Base-by-base conservation (phyloP, 129 eudicot species). In the Chrysanthemum lavandulifolium region DNA sequence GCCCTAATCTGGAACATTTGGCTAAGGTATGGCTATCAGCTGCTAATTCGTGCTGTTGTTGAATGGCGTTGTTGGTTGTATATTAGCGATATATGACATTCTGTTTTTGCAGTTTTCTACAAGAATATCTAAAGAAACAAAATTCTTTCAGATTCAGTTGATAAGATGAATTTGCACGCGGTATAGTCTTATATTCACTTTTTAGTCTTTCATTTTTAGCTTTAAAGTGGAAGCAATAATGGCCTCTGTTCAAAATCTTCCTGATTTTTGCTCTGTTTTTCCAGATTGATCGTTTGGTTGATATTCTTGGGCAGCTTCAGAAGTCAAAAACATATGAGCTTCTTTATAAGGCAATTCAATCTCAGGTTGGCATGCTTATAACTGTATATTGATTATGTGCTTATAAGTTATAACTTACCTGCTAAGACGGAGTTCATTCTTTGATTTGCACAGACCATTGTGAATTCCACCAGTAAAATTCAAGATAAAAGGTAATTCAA, bases 271-370 rank as follows among this genome's bases (percentile, higher is more conserved):
- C 53, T 66, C 25, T 52, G 62, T 54, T 16, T 66, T 58, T 69
- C 48, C 79, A 89, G 98, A 82, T 93, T 81, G 92, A 82, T 72
- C 48, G 11, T 54, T 40, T 89, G 82, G 81, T 84, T 68, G 87
- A 84, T 79, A 60, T 65, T 73, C 29, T 93, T 75, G 63, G 71
- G 57, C 77, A 73, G 76, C 79, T 78, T 79, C 84, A 82, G 86
- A 85, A 74, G 87, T 74, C 74, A 55, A 79, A 87, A 74, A 79
- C 78, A 53, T 89, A 89, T 73, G 73, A 81, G 65, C 70, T 84
- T 58, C 79, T 89, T 48, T 61, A 67, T 72, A 67, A 49, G 79
- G 83, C 80, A 67, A 62, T 81, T 55, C 69, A 81, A 55, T 82
- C 86, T 49, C 87, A 85, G 94, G 98, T 88, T 68, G 10, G 50